Conservation (phyloP, 345 rosid species). For the Eucalyptus sideroxylon region DNA sequence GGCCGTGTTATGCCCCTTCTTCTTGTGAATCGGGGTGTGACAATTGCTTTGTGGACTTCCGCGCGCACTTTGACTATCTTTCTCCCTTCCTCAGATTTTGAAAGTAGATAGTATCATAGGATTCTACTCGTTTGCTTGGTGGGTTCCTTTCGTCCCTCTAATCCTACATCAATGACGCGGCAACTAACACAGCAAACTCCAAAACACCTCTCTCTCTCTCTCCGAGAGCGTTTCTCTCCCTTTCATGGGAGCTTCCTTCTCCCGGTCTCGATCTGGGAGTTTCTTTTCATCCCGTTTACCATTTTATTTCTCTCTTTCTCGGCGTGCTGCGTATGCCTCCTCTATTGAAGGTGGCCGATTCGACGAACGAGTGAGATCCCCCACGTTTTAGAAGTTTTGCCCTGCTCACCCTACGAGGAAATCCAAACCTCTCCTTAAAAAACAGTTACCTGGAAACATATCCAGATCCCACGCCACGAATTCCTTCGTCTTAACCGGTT, state of each 20-base stretch:
- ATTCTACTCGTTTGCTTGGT: not conserved
- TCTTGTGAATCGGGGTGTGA: too few species aligned
- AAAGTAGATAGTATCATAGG: not conserved
- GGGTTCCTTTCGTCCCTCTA: not conserved
- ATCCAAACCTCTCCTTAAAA: not conserved
- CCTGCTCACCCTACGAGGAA: not conserved
- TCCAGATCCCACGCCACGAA: not conserved
- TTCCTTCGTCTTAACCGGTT: not conserved
- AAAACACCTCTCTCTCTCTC: too few species aligned
- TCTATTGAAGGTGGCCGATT: not conserved
- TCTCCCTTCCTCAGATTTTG: not conserved
- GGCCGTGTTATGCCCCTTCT: too few species aligned
- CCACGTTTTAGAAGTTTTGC: not conserved
- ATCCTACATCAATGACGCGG: not conserved
- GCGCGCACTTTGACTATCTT: not conserved
- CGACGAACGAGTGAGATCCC: not conserved
- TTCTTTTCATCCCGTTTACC: not conserved
- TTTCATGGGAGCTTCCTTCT: too few species aligned
- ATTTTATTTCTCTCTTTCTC: not conserved
- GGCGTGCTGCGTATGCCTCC: not conserved
- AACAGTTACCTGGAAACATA: not conserved
- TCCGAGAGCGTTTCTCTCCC: too few species aligned
- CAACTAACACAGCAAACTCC: not conserved
- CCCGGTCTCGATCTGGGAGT: not conserved
- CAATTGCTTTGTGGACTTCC: not conserved